Conservation (phyloP, 2,329 filamentous ascomycete genomes). For the Endoconidiophora polonica region DNA sequence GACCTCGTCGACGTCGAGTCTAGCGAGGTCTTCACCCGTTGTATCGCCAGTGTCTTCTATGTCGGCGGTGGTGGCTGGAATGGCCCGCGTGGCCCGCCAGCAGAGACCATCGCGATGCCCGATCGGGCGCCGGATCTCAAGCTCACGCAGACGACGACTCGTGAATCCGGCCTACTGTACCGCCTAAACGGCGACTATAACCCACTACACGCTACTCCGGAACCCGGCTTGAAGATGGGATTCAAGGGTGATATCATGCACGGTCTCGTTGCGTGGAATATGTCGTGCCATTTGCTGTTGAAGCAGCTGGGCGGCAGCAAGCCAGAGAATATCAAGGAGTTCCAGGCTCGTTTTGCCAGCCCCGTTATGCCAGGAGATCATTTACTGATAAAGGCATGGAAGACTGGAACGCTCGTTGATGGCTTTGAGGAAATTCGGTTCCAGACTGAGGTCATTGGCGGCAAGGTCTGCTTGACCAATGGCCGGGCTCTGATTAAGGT, state of each 20-base stretch:
- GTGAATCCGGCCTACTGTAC: constrained; percentile 61
- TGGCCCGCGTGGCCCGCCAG: constrained; percentile 75
- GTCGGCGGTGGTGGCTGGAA: constrained; percentile 71
- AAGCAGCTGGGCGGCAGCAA: constrained; percentile 58
- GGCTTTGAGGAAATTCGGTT: constrained; percentile 73
- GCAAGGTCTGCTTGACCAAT: constrained; percentile 77
- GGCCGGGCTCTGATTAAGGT: constrained; percentile 64
- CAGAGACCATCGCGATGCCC: constrained; percentile 62
- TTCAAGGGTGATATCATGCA: constrained; percentile 83
- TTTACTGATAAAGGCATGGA: constrained; percentile 68
- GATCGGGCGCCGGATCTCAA: constrained; percentile 53
- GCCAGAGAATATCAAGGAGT: constrained; percentile 69
- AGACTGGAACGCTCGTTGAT: constrained; percentile 44
- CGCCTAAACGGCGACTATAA: constrained; percentile 89
- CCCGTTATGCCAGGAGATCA: constrained; percentile 74
- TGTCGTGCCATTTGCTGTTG: constrained; percentile 55
- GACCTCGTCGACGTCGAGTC: constrained; percentile 53
- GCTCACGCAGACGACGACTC: constrained; percentile 52
- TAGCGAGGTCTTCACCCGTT: constrained; percentile 35
- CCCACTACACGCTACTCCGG: constrained; percentile 74
- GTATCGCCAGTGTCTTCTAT: constrained; percentile 58
- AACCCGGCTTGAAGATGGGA: constrained; percentile 75
- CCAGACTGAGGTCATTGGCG: constrained; percentile 57
- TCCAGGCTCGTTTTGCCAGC: constrained; percentile 73
- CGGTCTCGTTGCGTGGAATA: constrained; percentile 78